Conservation (phyloP, 805 yeast genomes). For the Cyberlindnera suaveolens region DNA sequence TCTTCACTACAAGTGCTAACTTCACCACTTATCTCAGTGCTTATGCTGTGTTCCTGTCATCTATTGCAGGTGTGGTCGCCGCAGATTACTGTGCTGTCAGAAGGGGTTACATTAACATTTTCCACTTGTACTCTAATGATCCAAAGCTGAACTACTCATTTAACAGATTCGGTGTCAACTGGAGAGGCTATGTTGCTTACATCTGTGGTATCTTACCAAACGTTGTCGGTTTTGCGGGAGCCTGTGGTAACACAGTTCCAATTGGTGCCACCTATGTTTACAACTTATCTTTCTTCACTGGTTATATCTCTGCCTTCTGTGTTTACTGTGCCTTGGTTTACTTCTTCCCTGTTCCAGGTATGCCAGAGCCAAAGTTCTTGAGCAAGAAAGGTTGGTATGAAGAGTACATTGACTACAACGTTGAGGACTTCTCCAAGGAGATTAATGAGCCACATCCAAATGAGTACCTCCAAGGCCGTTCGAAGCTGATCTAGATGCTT, state of each 20-base stretch:
- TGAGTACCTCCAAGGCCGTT: slow-evolving; percentile 5
- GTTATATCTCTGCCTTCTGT: slow-evolving; percentile 54
- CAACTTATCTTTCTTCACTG: slow-evolving; percentile 70
- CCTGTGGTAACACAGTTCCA: slow-evolving; percentile 70
- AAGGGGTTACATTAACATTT: slow-evolving; percentile 60
- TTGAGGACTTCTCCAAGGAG: slow-evolving; percentile 13
- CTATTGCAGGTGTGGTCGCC: slow-evolving; percentile 72
- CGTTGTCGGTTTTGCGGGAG: slow-evolving; percentile 84
- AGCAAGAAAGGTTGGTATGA: slow-evolving; percentile 46
- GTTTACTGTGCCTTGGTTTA: slow-evolving; percentile 49
- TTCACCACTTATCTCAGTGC: slow-evolving; percentile 80
- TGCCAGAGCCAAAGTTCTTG: slow-evolving; percentile 34
- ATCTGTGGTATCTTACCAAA: slow-evolving; percentile 77
- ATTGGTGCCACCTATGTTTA: slow-evolving; percentile 72
- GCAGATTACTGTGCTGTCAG: slow-evolving; percentile 68
- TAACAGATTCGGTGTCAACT: slow-evolving; percentile 60
- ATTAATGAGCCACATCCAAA: slow-evolving; percentile 18
- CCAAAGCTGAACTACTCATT: slow-evolving; percentile 48
- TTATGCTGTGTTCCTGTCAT: slow-evolving; percentile 73
- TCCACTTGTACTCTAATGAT: slow-evolving; percentile 54
- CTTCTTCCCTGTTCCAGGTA: slow-evolving; percentile 46
- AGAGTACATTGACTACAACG: slow-evolving; percentile 12
- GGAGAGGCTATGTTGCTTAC: slow-evolving; percentile 83
- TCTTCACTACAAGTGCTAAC: slow-evolving; percentile 59
- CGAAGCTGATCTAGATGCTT: not conserved